Percentiles rank a stretch among this genome's conserved stretches.
Evolutionary conservation across 805 yeast genomes (phyloP).

Genomic region (Ogataea paradorogensis): DNA sequence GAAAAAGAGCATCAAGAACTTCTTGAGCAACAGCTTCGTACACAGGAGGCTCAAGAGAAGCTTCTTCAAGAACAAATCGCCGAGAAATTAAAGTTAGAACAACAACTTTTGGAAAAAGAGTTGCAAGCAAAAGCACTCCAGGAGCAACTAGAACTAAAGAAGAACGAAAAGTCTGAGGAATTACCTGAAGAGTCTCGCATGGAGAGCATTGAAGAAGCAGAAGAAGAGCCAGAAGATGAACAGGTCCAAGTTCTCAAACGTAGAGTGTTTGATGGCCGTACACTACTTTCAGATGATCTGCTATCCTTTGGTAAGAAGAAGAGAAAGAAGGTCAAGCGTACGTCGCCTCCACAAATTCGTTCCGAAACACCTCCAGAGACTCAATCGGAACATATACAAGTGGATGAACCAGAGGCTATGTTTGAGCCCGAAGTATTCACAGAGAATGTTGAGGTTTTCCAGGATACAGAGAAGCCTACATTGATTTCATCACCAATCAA

Average conservation of each 20-base stretch:
- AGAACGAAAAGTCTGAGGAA: not conserved
- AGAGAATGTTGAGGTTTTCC: constrained; percentile 1
- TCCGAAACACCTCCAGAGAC: no score
- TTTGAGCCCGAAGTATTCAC: constrained; percentile 1
- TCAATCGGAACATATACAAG: no score
- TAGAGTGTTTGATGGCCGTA: not conserved
- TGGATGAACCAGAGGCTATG: not conserved
- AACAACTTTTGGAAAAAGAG: not conserved
- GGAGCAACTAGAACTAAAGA: not conserved
- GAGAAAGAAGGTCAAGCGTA: not conserved
- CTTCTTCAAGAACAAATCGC: not conserved
- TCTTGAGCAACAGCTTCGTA: not conserved
- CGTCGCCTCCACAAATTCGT: not conserved
- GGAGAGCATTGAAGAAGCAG: no score
- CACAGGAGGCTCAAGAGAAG: no score
- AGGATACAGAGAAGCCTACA: not conserved
- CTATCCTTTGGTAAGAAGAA: constrained; percentile 11
- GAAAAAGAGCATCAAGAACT: not conserved
- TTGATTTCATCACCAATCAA: not conserved
- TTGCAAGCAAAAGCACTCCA: not conserved
- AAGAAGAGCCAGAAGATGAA: no score
- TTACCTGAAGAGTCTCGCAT: not conserved
- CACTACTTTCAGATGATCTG: constrained; percentile 23
- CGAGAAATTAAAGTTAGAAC: no score
- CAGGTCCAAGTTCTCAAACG: no score